Conservation (phyloP, 495 filamentous ascomycete genomes). For the Amorphotheca resinae region DNA sequence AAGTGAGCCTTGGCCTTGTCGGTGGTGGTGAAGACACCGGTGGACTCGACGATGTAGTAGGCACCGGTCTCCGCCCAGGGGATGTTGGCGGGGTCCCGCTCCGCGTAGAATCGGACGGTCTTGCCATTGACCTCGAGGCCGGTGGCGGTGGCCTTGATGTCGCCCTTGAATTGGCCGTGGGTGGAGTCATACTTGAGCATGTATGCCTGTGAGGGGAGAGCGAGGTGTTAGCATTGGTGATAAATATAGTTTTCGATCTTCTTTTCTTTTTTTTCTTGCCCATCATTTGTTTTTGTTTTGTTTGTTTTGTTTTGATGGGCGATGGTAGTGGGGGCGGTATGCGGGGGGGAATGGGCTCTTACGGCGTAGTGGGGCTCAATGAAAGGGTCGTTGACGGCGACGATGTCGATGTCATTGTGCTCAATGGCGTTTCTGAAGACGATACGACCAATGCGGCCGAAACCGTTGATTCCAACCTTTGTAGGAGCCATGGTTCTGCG, state of each 20-base stretch:
- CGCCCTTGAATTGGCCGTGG: conserved; percentile 94
- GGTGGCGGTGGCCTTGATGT: conserved; percentile 56
- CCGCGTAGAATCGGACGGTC: conserved; percentile 87
- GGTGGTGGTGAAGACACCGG: conserved; percentile 97
- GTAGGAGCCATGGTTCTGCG: conserved; percentile 21
- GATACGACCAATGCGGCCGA: conserved; percentile 98
- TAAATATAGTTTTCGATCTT: too few relatives aligned
- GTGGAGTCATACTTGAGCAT: conserved; percentile 99
- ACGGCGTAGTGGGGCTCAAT: conserved; percentile 97
- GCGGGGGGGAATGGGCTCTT: conserved; percentile 36
- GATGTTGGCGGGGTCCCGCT: conserved; percentile 84
- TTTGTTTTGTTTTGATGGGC: conserved; percentile 3
- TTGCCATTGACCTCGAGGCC: conserved; percentile 90
- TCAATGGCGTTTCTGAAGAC: conserved; percentile 66
- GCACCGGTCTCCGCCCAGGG: conserved; percentile 84
- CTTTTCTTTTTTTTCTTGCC: too few relatives aligned
- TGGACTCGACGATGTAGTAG: conserved; percentile 96
- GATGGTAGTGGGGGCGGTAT: conserved; percentile 2
- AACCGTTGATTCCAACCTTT: conserved; percentile 96
- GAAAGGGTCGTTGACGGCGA: conserved; percentile 98
- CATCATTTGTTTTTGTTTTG: too few relatives aligned
- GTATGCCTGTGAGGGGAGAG: conserved; percentile 57
- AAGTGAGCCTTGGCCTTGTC: conserved; percentile 93
- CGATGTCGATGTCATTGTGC: conserved; percentile 73
- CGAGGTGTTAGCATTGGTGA: conserved; percentile 9